Percentiles rank a stretch among this genome's conserved stretches.
phyloP scores from a whole-genome alignment of 192 early-diverging fungal genomes.

The Coemansia reversa region DNA sequence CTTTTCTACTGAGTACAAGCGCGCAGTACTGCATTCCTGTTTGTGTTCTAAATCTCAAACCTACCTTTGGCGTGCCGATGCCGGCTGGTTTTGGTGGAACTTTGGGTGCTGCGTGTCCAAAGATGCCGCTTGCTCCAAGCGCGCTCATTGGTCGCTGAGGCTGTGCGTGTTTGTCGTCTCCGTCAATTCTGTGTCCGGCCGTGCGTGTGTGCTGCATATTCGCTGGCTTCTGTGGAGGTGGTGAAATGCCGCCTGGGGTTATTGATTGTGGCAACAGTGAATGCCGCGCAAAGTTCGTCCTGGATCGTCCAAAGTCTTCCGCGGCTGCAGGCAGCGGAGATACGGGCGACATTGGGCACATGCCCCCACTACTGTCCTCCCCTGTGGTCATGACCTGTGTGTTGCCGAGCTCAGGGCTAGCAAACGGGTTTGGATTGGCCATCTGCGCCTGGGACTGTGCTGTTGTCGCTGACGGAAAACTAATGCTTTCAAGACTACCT shows the following conservation, averaged over 20 bases:
- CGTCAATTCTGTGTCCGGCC: not conserved
- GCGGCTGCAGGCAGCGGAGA: constrained; percentile 17
- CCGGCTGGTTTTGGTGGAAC: constrained; percentile 41
- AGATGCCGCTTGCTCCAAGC: not conserved
- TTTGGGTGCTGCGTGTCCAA: not conserved
- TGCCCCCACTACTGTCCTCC: not conserved
- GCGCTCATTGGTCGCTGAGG: constrained; percentile 15
- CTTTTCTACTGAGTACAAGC: too few species aligned
- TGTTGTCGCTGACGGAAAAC: too few species aligned
- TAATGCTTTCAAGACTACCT: not conserved
- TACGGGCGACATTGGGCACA: constrained; percentile 10
- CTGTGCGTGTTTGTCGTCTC: not conserved
- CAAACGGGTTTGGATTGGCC: constrained; percentile 34
- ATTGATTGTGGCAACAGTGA: constrained; percentile 6
- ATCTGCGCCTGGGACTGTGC: not conserved
- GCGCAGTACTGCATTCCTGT: too few species aligned
- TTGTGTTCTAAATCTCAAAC: not conserved
- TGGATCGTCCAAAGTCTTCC: constrained; percentile 15
- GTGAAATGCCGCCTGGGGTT: constrained; percentile 3
- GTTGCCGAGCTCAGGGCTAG: constrained; percentile 40
- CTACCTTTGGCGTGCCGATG: constrained; percentile 31
- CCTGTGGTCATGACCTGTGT: not conserved
- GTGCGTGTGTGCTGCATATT: not conserved
- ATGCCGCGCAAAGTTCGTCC: constrained; percentile 12
- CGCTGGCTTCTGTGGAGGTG: constrained; percentile 1